Percentiles rank a stretch among this genome's conserved stretches.
These are phyloP conservation scores for Thielaviopsis populi DNA, from an alignment of 2,329 filamentous ascomycete genomes.

Conservation along the genomic window DNA sequence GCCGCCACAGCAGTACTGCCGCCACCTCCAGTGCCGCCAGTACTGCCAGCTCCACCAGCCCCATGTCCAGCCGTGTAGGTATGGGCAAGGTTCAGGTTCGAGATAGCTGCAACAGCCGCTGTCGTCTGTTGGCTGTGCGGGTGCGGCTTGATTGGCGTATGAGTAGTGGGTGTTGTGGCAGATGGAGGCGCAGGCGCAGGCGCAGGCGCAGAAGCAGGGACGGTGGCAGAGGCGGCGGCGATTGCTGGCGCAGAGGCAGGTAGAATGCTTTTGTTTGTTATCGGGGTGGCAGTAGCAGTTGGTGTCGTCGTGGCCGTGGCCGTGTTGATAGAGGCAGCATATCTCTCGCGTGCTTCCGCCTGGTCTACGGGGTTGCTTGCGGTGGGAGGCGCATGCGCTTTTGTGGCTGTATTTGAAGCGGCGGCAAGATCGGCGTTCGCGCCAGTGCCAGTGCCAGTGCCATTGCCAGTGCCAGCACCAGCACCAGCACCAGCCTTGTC, in stretches of 20 bases:
- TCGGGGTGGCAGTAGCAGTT: not conserved
- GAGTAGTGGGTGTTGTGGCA: not conserved
- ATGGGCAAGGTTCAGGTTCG: not conserved
- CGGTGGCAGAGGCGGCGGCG: not conserved
- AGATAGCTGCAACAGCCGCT: no score
- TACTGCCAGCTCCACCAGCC: not conserved
- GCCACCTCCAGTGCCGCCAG: not conserved
- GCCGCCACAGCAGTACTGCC: not conserved
- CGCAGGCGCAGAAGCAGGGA: not conserved
- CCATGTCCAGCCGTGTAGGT: not conserved
- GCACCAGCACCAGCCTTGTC: not conserved
- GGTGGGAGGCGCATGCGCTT: not conserved
- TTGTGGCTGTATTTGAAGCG: not conserved
- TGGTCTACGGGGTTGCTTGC: not conserved
- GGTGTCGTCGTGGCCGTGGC: not conserved
- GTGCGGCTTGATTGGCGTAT: not conserved
- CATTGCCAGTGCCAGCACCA: not conserved
- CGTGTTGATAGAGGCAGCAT: not conserved
- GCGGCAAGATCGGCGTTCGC: not conserved
- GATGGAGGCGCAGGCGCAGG: not conserved
- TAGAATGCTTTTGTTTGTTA: not conserved
- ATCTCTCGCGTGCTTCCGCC: not conserved
- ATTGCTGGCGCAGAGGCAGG: not conserved
- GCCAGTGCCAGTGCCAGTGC: not conserved
- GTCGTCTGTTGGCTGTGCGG: not conserved